Evolutionary conservation across 495 filamentous ascomycete genomes (phyloP).

Genomic region (Talaromyces nanjingensis): DNA sequence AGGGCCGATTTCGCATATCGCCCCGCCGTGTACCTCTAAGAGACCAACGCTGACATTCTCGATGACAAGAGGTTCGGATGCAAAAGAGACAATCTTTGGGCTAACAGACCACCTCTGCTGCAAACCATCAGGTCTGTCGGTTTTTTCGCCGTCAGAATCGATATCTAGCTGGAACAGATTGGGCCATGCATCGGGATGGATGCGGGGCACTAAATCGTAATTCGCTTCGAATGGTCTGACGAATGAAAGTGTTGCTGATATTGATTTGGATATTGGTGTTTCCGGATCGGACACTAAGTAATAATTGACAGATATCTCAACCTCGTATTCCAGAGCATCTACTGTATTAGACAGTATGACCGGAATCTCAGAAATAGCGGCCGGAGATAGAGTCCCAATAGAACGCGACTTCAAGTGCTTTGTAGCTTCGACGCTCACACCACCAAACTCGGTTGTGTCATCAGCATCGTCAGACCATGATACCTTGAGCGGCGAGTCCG

Average conservation of each 20-base stretch:
- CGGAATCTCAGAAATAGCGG: constrained; percentile 26
- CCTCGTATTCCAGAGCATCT: constrained; percentile 54
- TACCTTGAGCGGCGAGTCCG: constrained; percentile 44
- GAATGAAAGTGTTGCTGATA: constrained; percentile 59
- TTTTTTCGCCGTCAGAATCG: constrained; percentile 24
- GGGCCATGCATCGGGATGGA: constrained; percentile 78
- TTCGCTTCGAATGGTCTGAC: constrained; percentile 81
- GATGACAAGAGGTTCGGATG: constrained; percentile 61
- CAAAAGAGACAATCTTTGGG: constrained; percentile 68
- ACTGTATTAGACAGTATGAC: constrained; percentile 29
- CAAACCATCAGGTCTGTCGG: constrained; percentile 50
- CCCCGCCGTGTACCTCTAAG: constrained; percentile 47
- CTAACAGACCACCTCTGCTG: constrained; percentile 73
- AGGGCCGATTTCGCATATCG: constrained; percentile 36
- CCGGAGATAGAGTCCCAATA: constrained; percentile 43
- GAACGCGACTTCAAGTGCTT: constrained; percentile 29
- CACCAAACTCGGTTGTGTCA: constrained; percentile 18
- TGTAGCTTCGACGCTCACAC: constrained; percentile 19
- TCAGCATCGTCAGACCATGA: constrained; percentile 31
- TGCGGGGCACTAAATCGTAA: constrained; percentile 71
- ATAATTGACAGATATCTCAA: constrained; percentile 70
- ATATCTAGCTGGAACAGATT: constrained; percentile 63
- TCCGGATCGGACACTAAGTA: constrained; percentile 71
- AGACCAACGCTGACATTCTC: constrained; percentile 53
- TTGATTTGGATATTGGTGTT: constrained; percentile 72